These are phyloP conservation scores for Nakaseomyces sp. DNA, from an alignment of 1,139 yeast species.

Conservation along the genomic window DNA sequence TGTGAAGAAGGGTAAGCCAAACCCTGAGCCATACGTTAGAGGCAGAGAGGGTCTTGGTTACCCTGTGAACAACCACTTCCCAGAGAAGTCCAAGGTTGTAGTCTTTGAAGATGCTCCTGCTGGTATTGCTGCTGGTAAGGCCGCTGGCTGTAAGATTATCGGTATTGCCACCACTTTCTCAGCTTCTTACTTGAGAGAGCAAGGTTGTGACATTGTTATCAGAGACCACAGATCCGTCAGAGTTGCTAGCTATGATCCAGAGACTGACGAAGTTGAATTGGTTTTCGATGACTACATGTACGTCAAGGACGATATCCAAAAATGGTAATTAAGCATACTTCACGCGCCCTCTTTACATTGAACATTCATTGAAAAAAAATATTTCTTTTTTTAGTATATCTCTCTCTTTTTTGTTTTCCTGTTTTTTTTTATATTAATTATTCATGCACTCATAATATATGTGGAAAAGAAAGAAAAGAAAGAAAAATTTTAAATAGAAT, in stretches of 20 bases:
- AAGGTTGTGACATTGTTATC: constrained; percentile 78
- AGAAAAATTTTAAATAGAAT: too few relatives aligned
- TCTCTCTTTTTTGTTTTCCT: too few relatives aligned
- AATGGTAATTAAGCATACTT: constrained; percentile 26
- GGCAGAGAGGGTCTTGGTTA: constrained; percentile 55
- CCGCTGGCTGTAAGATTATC: constrained; percentile 73
- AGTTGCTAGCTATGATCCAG: constrained; percentile 34
- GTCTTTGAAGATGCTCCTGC: constrained; percentile 36
- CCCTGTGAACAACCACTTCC: constrained; percentile 35
- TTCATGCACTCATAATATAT: too few relatives aligned
- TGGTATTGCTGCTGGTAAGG: constrained; percentile 78
- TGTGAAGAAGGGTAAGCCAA: constrained; percentile 72
- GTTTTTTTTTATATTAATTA: too few relatives aligned
- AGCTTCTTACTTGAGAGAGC: constrained; percentile 56
- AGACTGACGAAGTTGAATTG: constrained; percentile 33
- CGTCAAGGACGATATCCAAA: constrained; percentile 32
- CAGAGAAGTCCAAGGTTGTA: constrained; percentile 40
- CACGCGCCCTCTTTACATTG: neutral
- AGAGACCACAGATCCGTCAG: constrained; percentile 52
- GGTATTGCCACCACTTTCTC: constrained; percentile 79
- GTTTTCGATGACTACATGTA: constrained; percentile 33
- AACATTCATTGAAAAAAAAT: neutral
- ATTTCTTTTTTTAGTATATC: neutral
- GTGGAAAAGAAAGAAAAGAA: too few relatives aligned
- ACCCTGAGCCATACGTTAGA: constrained; percentile 70